These are phyloP conservation scores for Phtheirospermum japonicum DNA, from an alignment of 257 asterid genomes.

Conservation along the genomic window DNA sequence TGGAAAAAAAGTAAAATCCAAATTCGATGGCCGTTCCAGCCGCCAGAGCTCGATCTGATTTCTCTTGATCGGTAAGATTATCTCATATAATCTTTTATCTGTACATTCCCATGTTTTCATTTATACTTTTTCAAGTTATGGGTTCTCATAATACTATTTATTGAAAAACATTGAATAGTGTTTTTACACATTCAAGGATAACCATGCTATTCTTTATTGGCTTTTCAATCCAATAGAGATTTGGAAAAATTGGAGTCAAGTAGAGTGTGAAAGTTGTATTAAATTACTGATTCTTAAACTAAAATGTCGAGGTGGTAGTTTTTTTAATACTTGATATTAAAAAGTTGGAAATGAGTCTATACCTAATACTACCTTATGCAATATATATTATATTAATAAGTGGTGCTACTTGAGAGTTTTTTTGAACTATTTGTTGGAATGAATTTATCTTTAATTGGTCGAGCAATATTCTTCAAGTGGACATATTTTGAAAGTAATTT, in stretches of 20 bases:
- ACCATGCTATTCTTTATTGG: constrained; percentile 7
- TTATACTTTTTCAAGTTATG: no score
- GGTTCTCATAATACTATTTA: neutral
- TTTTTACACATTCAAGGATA: neutral
- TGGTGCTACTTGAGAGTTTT: neutral
- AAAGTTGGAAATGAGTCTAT: neutral
- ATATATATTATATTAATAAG: neutral
- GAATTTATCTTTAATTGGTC: neutral
- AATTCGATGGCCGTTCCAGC: constrained; percentile 54
- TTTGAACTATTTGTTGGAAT: constrained; percentile 3
- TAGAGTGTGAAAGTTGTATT: neutral
- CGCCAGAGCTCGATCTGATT: constrained; percentile 64
- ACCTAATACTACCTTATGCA: neutral
- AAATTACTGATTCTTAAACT: neutral
- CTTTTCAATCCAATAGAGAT: neutral
- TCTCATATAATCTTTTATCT: constrained; percentile 19
- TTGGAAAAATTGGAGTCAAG: neutral
- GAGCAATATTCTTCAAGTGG: neutral
- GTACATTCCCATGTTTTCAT: neutral
- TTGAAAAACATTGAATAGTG: neutral
- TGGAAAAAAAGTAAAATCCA: neutral
- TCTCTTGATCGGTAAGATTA: constrained; percentile 57
- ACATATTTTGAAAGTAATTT: neutral
- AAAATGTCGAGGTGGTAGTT: neutral
- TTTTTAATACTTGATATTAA: neutral